A percentile compares a stretch with the other conserved stretches of the same genome.
Conservation (phyloP, 73 alveolate species). For the Tetrahymena borealis region DNA sequence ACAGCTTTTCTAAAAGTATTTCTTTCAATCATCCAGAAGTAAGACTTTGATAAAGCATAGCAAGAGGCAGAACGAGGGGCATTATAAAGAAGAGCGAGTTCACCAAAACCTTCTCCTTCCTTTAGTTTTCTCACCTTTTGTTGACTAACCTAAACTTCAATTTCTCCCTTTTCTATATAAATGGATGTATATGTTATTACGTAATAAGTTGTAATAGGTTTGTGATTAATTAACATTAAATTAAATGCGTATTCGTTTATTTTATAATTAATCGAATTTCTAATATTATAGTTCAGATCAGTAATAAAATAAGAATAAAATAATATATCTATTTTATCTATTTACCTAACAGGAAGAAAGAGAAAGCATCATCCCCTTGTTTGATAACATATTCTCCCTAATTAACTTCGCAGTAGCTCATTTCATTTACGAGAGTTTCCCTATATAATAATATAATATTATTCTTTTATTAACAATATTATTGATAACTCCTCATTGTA, state of each 20-base stretch:
- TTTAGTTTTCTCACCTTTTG: conserved; percentile 16
- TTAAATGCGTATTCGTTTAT: too few species aligned
- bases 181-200: too few species aligned
- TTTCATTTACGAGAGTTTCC: conserved; percentile 22
- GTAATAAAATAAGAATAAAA: neutral
- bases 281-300: too few species aligned
- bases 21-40: conserved; percentile 50
- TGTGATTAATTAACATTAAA: too few species aligned
- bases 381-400: conserved; percentile 36
- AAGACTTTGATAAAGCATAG: conserved; percentile 45
- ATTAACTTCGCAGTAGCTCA: conserved; percentile 38
- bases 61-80: conserved; percentile 71
- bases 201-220: too few species aligned
- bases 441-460: neutral
- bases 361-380: conserved; percentile 33
- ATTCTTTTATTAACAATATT: too few species aligned
- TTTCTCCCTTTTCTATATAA: conserved; percentile 34
- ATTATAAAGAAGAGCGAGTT: conserved; percentile 72
- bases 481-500: too few species aligned
- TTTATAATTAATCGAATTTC: too few species aligned
- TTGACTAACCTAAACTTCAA: conserved; percentile 19
- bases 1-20: conserved; percentile 43
- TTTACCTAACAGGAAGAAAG: conserved; percentile 10
- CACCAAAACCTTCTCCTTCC: conserved; percentile 77
- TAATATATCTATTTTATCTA: too few species aligned